Conservation (phyloP, 192 early-diverging fungal genomes). For the Anaeromyces robustus region DNA sequence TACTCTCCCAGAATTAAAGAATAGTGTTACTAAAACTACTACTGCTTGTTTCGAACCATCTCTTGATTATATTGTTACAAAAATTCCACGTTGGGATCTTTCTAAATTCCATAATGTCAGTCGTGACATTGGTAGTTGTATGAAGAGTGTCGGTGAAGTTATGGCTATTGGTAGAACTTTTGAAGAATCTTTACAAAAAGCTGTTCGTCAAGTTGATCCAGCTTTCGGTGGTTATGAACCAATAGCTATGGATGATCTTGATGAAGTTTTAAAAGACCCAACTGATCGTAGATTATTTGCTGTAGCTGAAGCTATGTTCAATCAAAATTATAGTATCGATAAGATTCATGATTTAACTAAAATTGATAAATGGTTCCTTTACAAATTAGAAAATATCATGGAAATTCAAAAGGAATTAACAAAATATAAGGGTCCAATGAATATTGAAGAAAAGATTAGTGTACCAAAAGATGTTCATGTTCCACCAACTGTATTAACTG, state of each 20-base stretch:
- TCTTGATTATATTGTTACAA: conserved; percentile 86
- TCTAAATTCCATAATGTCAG: conserved; percentile 83
- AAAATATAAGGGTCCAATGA: conserved; percentile 12
- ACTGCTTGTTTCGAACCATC: conserved; percentile 95
- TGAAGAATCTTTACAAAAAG: conserved; percentile 92
- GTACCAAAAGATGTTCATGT: conserved; percentile 2
- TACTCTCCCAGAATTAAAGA: conserved; percentile 70
- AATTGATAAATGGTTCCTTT: conserved; percentile 81
- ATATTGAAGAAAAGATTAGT: neutral
- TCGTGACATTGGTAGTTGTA: conserved; percentile 66
- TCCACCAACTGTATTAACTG: conserved; percentile 15
- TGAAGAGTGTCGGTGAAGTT: conserved; percentile 93
- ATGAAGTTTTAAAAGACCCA: conserved; percentile 44
- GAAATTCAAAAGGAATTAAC: conserved; percentile 28
- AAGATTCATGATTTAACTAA: conserved; percentile 64
- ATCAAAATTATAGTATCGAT: conserved; percentile 60
- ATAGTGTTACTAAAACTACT: conserved; percentile 82
- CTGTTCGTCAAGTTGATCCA: conserved; percentile 86
- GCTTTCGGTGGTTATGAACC: conserved; percentile 73
- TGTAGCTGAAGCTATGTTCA: conserved; percentile 66
- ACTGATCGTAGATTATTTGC: conserved; percentile 75
- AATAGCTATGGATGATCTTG: conserved; percentile 27
- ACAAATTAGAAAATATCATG: conserved; percentile 75
- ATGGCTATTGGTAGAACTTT: conserved; percentile 97
- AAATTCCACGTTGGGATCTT: conserved; percentile 97